These are phyloP conservation scores for Nasturtium officinale DNA, from an alignment of 345 rosid genomes.

Conservation along the genomic window DNA sequence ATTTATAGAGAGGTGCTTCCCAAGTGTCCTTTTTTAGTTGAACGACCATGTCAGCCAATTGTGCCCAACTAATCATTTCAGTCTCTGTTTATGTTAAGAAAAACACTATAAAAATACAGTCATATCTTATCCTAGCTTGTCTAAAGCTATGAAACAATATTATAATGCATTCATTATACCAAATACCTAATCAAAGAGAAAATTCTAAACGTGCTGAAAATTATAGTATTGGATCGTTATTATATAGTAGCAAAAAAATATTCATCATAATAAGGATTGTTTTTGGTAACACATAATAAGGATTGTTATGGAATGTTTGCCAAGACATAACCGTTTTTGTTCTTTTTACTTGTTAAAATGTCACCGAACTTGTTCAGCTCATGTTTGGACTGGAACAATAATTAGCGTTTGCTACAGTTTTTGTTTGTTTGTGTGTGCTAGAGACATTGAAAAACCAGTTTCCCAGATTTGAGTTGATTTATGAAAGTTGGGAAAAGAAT, in stretches of 20 bases:
- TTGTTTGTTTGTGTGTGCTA: too few relatives aligned
- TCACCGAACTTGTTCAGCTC: neutral
- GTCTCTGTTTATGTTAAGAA: slow-evolving; percentile 8
- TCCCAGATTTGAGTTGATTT: neutral
- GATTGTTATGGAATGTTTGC: neutral
- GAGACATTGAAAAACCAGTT: neutral
- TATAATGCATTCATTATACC: neutral
- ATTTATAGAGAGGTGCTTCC: slow-evolving; percentile 17
- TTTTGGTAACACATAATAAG: too few relatives aligned
- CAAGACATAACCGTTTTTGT: neutral
- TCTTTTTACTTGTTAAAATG: neutral
- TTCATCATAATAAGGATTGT: neutral
- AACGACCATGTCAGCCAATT: slow-evolving; percentile 31
- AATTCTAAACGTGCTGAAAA: slow-evolving; percentile 2
- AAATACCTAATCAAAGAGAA: neutral
- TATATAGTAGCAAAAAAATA: neutral
- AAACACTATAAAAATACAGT: neutral
- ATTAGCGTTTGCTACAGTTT: neutral
- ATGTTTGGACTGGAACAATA: neutral
- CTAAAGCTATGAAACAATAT: neutral
- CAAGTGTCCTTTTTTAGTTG: slow-evolving; percentile 28
- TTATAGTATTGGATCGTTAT: neutral
- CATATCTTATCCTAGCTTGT: slow-evolving; percentile 3
- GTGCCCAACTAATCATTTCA: neutral
- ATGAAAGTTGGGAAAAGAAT: neutral